phyloP scores from a whole-genome alignment of 2,329 filamentous ascomycete species.

The Claviceps capensis region DNA sequence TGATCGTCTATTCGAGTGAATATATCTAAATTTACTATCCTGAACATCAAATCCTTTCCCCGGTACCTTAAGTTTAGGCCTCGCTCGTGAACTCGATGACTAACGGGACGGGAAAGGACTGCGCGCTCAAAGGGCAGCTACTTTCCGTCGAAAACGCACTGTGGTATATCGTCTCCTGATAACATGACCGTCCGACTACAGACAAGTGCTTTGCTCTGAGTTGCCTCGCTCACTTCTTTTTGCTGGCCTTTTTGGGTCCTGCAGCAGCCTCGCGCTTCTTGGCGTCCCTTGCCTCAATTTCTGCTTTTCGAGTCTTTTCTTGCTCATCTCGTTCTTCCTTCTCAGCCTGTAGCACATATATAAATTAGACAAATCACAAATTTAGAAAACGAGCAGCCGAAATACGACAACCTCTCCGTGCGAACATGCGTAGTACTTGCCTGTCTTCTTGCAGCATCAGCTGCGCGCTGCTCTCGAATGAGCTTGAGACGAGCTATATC shows the following conservation, averaged over 20 bases:
- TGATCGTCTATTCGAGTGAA: too few species aligned
- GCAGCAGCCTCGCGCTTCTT: conserved; percentile 41
- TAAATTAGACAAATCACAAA: conserved; percentile 11
- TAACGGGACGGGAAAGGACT: neutral
- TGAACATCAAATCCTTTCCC: neutral
- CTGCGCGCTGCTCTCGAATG: conserved; percentile 75
- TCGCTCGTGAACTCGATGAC: neutral
- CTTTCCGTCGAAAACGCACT: neutral
- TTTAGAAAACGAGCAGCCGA: neutral
- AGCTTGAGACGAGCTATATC: conserved; percentile 73
- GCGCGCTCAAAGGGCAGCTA: neutral
- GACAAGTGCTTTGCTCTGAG: neutral
- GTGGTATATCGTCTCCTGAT: neutral
- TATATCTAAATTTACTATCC: neutral
- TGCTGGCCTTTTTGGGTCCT: conserved; percentile 33
- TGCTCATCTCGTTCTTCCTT: conserved; percentile 41
- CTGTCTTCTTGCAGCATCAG: conserved; percentile 69
- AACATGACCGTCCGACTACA: neutral
- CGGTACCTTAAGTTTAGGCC: neutral
- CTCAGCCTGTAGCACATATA: conserved; percentile 31
- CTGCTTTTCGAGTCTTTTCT: conserved; percentile 32
- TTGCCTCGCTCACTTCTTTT: conserved; percentile 28
- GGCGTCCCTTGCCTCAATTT: conserved; percentile 41
- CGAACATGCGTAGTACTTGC: conserved; percentile 26
- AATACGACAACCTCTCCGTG: neutral